phyloP scores from a whole-genome alignment of 495 filamentous ascomycete species.

The Neurospora sp. region DNA sequence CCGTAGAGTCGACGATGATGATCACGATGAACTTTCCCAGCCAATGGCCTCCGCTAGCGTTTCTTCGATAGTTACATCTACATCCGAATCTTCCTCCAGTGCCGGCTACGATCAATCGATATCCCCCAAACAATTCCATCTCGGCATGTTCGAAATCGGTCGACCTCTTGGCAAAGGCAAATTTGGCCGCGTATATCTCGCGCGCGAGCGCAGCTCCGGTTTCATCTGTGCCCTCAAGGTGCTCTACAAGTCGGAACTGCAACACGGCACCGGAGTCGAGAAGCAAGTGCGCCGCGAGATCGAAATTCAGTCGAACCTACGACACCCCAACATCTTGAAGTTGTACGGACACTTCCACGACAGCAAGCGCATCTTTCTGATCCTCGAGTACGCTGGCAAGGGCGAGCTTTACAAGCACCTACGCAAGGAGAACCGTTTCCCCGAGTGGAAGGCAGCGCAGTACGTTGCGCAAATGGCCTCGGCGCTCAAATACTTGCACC shows the following conservation, averaged over 20 bases:
- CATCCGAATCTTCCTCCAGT: slow-evolving; percentile 18
- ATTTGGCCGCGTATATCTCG: slow-evolving; percentile 93
- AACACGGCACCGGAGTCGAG: slow-evolving; percentile 78
- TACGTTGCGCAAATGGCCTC: slow-evolving; percentile 99
- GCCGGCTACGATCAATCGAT: background rate
- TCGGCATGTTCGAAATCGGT: slow-evolving; percentile 99
- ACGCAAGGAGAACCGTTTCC: slow-evolving; percentile 74
- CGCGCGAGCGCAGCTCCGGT: slow-evolving; percentile 75
- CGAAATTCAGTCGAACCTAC: slow-evolving; percentile 92
- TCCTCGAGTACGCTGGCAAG: slow-evolving; percentile 89
- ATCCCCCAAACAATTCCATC: slow-evolving; percentile 67
- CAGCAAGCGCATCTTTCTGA: slow-evolving; percentile 88
- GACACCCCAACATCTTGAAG: slow-evolving; percentile 91
- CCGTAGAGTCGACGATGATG: background rate
- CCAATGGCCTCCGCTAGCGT: background rate
- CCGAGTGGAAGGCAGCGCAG: slow-evolving; percentile 92
- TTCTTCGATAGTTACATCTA: slow-evolving; percentile 17
- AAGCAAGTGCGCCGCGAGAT: slow-evolving; percentile 96
- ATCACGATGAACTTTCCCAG: background rate
- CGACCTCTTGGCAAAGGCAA: slow-evolving; percentile 94
- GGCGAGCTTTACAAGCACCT: slow-evolving; percentile 97
- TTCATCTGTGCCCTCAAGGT: slow-evolving; percentile 98
- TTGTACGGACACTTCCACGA: slow-evolving; percentile 97
- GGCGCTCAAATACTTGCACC: slow-evolving; percentile 83
- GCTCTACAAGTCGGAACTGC: slow-evolving; percentile 86